A percentile compares a stretch with the other conserved stretches of the same genome.
Conservation (phyloP, 345 rosid species). For the Arabidopsis suecica region DNA sequence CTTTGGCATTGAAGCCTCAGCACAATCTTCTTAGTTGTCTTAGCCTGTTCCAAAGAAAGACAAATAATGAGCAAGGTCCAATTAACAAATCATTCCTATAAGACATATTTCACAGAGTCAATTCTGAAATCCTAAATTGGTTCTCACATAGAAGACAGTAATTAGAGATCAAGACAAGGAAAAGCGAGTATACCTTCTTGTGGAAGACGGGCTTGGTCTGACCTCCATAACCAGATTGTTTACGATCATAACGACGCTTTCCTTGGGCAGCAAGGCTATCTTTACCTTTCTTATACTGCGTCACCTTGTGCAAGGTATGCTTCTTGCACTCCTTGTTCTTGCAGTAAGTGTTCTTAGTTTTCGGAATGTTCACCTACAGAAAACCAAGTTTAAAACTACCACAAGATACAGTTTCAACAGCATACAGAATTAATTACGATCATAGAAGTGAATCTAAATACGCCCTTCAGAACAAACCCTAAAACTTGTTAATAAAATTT, state of each 20-base stretch:
- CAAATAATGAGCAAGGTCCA: neutral
- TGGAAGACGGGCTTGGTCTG: constrained; percentile 92
- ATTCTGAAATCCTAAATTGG: neutral
- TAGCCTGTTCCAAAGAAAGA: constrained; percentile 54
- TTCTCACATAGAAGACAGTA: neutral
- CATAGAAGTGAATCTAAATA: neutral
- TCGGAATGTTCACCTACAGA: constrained; percentile 79
- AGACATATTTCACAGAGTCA: neutral
- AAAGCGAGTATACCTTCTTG: constrained; percentile 61
- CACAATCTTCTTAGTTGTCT: constrained; percentile 92
- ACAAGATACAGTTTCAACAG: neutral
- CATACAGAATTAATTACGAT: neutral
- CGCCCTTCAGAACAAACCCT: too few relatives aligned
- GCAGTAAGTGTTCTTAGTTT: constrained; percentile 85
- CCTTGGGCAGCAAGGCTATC: constrained; percentile 90
- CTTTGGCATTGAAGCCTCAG: constrained; percentile 87
- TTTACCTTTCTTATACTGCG: constrained; percentile 90
- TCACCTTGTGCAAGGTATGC: constrained; percentile 92
- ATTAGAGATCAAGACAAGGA: neutral
- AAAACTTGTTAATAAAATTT: neutral
- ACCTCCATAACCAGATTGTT: constrained; percentile 90
- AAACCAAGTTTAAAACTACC: neutral
- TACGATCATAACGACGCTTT: constrained; percentile 85
- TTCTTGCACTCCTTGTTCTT: constrained; percentile 87
- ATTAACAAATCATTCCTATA: neutral